Conservation (phyloP, 2,329 filamentous ascomycete genomes). For the Colletotrichum gigasporum region DNA sequence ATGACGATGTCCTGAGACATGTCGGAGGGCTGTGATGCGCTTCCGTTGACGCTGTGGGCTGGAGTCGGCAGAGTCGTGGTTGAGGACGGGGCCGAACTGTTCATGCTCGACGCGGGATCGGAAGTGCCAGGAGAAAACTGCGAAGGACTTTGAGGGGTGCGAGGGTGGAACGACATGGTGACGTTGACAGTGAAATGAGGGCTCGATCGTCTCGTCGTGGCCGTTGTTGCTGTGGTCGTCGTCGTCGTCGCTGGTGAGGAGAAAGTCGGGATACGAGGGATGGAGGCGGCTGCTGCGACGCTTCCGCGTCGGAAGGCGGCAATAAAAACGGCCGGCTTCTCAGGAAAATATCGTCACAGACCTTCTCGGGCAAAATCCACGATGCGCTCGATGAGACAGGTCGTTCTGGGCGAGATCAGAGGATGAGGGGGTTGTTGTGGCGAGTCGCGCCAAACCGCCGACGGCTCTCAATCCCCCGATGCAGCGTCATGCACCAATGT, state of each 20-base stretch:
- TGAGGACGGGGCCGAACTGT: conserved; percentile 60
- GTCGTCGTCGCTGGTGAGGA: conserved; percentile 40
- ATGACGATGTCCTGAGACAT: conserved; percentile 52
- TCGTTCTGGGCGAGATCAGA: conserved; percentile 30
- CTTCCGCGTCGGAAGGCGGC: conserved; percentile 30
- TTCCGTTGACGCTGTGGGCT: conserved; percentile 70
- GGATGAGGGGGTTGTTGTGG: conserved; percentile 40
- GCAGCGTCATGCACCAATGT: conserved; percentile 45
- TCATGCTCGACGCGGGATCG: conserved; percentile 60
- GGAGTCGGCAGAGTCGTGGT: conserved; percentile 68
- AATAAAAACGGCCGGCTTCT: conserved; percentile 6
- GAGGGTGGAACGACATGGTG: conserved; percentile 74
- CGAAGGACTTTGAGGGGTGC: conserved; percentile 74
- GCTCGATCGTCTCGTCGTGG: conserved; percentile 26
- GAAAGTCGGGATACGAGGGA: conserved; percentile 26
- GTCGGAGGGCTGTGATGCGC: conserved; percentile 54
- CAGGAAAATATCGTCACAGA: conserved; percentile 15
- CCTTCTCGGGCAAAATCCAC: conserved; percentile 15
- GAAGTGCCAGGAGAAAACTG: conserved; percentile 66
- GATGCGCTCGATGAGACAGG: conserved; percentile 35
- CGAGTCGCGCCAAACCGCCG: conserved; percentile 49
- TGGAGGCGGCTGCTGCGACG: background rate
- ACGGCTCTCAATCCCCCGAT: conserved; percentile 46
- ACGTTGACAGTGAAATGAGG: conserved; percentile 42
- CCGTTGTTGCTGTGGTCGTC: conserved; percentile 42